These are phyloP conservation scores for Venturia pyrina DNA, from an alignment of 2,329 filamentous ascomycete genomes.

Conservation along the genomic window DNA sequence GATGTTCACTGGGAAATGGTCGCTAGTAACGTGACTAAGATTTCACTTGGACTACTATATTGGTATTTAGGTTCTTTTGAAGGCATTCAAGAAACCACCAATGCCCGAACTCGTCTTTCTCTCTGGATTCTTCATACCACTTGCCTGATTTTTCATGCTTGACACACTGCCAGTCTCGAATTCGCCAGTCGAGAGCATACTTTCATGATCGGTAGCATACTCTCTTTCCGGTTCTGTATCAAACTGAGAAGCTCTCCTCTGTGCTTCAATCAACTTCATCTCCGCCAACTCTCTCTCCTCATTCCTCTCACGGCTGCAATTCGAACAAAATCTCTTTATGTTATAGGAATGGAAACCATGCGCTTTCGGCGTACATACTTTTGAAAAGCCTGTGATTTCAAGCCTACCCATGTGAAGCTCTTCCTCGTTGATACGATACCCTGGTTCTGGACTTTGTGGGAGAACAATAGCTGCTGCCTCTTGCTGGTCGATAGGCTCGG, in stretches of 20 bases:
- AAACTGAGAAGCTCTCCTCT: not conserved
- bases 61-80: not conserved
- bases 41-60: too few relatives aligned
- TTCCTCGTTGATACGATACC: not conserved
- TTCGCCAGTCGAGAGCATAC: not conserved
- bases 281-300: not conserved
- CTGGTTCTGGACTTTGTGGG: not conserved
- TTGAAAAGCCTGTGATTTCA: not conserved
- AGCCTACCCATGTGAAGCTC: not conserved
- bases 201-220: not conserved
- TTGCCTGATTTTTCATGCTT: not conserved
- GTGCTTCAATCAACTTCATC: not conserved
- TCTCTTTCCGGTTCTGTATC: not conserved
- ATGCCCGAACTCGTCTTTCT: not conserved
- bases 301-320: not conserved
- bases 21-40: not conserved
- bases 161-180: not conserved
- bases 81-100: not conserved
- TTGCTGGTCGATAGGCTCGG: not conserved
- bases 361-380: not conserved
- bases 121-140: not conserved
- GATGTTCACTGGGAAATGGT: not conserved
- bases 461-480: not conserved
- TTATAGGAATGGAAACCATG: not conserved
- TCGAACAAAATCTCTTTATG: not conserved